A percentile compares a stretch with the other conserved stretches of the same genome.
These are phyloP conservation scores for Crithidia mellificae DNA, from an alignment of 208 protist genomes.

Conservation along the genomic window DNA sequence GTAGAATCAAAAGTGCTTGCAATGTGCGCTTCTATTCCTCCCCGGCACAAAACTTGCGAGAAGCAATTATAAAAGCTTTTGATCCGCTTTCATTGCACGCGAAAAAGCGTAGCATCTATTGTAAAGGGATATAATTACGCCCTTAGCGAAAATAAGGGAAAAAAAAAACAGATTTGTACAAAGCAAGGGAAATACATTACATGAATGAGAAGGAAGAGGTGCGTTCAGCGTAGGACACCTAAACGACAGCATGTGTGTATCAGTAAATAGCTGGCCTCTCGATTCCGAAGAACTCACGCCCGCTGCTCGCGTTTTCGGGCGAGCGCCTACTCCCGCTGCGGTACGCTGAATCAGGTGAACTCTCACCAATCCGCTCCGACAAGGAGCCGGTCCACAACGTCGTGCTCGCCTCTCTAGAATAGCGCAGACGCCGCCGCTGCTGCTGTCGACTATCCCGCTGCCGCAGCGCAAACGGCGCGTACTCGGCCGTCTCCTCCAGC, in stretches of 20 bases:
- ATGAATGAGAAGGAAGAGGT: neutral
- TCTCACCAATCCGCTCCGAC: neutral
- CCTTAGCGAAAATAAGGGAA: no score
- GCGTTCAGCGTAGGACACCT: no score
- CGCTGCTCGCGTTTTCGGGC: neutral
- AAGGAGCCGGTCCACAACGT: neutral
- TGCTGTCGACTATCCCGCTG: neutral
- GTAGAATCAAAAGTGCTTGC: no score
- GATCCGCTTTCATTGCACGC: no score
- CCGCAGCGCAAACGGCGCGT: neutral
- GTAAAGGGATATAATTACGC: no score
- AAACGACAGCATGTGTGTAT: neutral
- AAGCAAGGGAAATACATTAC: neutral
- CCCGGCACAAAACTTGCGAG: no score
- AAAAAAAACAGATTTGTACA: no score
- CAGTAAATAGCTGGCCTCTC: neutral
- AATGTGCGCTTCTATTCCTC: no score
- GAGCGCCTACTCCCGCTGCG: neutral
- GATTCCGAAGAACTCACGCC: slow-evolving; percentile 10
- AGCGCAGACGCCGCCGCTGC: neutral
- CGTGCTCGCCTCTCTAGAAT: neutral
- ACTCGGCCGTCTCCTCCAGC: neutral
- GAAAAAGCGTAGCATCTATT: no score
- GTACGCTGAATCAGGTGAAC: neutral
- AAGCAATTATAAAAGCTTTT: no score